phyloP scores from a whole-genome alignment of 2,329 filamentous ascomycete species.

The Colletotrichum salicis region DNA sequence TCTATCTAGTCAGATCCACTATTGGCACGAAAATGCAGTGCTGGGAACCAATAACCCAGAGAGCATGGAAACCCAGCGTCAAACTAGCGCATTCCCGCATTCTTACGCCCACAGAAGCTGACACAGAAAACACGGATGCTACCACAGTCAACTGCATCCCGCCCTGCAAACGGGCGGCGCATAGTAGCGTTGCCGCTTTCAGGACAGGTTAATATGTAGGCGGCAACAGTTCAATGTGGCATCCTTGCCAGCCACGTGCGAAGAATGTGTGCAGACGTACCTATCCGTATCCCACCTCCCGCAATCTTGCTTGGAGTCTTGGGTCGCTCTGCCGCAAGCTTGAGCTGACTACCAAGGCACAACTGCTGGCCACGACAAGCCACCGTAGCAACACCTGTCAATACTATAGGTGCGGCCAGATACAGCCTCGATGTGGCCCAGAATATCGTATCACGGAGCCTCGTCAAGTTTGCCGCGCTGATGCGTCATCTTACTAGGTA shows the following conservation, averaged over 20 bases:
- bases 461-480: not conserved
- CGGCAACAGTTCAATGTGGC: not conserved
- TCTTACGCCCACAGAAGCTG: not conserved
- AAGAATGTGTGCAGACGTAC: conserved; percentile 1
- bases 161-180: conserved; percentile 31
- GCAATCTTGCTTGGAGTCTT: not conserved
- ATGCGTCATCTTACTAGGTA: not conserved
- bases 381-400: not conserved
- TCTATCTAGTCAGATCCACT: conserved; percentile 1
- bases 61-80: conserved; percentile 11
- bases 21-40: conserved; percentile 2
- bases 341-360: not conserved
- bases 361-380: not conserved
- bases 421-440: not conserved
- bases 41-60: not conserved
- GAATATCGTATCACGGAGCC: not conserved
- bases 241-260: conserved; percentile 34
- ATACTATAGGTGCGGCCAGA: not conserved
- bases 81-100: not conserved
- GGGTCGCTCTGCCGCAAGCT: conserved; percentile 2
- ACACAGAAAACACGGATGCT: not conserved
- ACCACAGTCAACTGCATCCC: not conserved
- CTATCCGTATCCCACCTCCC: conserved; percentile 7
- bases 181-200: conserved; percentile 8
- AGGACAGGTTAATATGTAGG: not conserved